Conservation (phyloP, 441 rosid species). For the Syzygium malaccense region DNA sequence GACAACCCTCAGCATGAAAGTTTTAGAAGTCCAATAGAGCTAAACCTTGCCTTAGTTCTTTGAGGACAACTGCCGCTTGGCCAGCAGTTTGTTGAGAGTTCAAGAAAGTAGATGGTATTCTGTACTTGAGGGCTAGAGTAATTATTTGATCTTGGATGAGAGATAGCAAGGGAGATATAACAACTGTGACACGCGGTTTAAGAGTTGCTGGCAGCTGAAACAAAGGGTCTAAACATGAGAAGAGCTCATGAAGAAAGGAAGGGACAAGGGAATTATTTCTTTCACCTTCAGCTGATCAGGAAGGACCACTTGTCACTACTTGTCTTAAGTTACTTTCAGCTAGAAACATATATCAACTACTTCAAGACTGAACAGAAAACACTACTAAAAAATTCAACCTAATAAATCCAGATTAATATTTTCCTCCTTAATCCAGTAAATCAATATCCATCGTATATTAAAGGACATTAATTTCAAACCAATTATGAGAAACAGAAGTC, state of each 20-base stretch:
- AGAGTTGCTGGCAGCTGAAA: background rate
- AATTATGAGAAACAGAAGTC: background rate
- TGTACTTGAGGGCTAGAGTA: background rate
- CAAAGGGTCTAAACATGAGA: background rate
- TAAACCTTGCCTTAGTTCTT: background rate
- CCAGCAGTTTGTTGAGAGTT: background rate
- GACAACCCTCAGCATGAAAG: background rate
- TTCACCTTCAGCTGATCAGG: background rate
- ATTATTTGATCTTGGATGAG: background rate
- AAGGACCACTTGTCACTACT: background rate
- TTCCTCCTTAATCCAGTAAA: background rate
- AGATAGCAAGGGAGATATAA: background rate
- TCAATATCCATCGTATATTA: background rate
- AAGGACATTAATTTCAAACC: background rate
- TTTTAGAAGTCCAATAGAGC: background rate
- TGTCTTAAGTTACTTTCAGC: background rate
- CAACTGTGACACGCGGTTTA: background rate
- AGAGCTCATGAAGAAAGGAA: background rate
- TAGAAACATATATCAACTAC: background rate
- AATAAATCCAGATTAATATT: background rate
- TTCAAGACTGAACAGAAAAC: background rate
- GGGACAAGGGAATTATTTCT: background rate
- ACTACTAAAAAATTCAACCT: background rate
- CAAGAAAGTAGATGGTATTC: background rate
- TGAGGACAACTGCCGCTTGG: background rate